Evolutionary conservation across 441 rosid species (phyloP).

Genomic region (Gossypium gossypioides): DNA sequence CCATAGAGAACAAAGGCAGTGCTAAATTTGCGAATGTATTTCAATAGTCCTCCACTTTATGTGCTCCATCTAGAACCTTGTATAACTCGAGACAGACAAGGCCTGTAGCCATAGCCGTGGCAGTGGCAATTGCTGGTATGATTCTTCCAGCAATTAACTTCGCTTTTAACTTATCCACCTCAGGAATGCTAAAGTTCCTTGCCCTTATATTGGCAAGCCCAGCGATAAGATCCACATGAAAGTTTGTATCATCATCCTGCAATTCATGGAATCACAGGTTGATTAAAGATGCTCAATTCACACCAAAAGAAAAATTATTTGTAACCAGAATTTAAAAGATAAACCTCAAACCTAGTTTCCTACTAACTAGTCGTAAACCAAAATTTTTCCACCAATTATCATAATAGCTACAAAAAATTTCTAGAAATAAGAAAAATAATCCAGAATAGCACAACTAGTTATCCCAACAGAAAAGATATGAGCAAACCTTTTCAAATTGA

Average conservation of each 20-base stretch:
- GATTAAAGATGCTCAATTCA: background rate
- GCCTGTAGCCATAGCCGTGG: conserved; percentile 93
- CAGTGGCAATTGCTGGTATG: conserved; percentile 90
- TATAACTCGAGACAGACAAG: conserved; percentile 90
- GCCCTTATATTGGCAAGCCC: no score
- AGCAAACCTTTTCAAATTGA: conserved; percentile 84
- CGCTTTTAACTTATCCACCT: conserved; percentile 91
- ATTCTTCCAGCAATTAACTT: conserved; percentile 95
- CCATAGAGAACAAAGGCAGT: conserved; percentile 78
- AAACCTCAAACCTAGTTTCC: background rate
- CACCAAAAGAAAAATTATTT: background rate
- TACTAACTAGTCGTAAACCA: background rate
- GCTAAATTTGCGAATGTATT: conserved; percentile 90
- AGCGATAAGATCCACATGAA: conserved; percentile 75
- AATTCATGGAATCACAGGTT: background rate
- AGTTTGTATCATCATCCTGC: conserved; percentile 88
- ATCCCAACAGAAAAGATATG: background rate
- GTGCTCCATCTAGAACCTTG: conserved; percentile 72
- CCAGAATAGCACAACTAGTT: background rate
- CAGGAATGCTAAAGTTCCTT: conserved; percentile 42
- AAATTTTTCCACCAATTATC: background rate
- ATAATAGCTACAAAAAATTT: background rate
- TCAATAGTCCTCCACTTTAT: conserved; percentile 76
- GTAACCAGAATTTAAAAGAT: background rate
- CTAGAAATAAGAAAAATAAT: background rate